These are phyloP conservation scores for Stenogyne calaminthoides DNA, from an alignment of 305 asterid genomes.

Conservation along the genomic window DNA sequence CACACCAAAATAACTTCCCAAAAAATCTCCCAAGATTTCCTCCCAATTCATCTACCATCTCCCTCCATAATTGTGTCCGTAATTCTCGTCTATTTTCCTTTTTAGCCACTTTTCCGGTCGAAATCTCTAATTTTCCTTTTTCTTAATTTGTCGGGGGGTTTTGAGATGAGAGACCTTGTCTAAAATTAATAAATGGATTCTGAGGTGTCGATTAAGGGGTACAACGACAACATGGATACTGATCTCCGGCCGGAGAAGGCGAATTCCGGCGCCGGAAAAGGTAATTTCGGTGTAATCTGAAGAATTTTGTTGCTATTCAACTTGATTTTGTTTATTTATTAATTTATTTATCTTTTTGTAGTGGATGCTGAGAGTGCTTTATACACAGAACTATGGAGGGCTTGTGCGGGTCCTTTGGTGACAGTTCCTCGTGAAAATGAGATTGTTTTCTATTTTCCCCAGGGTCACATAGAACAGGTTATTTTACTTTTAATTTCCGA, in stretches of 20 bases:
- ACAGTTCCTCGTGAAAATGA: conserved; percentile 81
- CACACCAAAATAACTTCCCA: conserved; percentile 13
- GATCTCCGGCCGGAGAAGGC: conserved; percentile 38
- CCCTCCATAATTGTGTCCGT: background rate
- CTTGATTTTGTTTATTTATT: background rate
- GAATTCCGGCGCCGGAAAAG: conserved; percentile 48
- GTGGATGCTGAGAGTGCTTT: conserved; percentile 80
- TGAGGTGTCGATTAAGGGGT: conserved; percentile 61
- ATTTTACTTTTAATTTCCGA: background rate
- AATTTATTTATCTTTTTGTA: no score
- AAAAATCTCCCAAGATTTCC: conserved; percentile 18
- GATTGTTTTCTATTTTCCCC: conserved; percentile 90
- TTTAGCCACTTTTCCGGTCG: conserved; percentile 21
- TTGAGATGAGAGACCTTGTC: conserved; percentile 69
- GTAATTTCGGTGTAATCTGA: conserved; percentile 29
- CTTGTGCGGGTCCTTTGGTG: conserved; percentile 95
- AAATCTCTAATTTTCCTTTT: conserved; percentile 1
- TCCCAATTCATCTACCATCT: conserved; percentile 15
- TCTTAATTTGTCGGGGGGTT: conserved; percentile 18
- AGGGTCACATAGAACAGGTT: conserved; percentile 98
- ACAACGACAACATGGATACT: conserved; percentile 44
- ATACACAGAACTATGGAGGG: conserved; percentile 89
- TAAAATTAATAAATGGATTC: conserved; percentile 50
- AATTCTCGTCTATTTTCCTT: background rate
- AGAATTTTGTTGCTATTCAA: background rate